Base-by-base conservation (phyloP, 495 filamentous ascomycete species). In the Aspergillus haitiensis region DNA sequence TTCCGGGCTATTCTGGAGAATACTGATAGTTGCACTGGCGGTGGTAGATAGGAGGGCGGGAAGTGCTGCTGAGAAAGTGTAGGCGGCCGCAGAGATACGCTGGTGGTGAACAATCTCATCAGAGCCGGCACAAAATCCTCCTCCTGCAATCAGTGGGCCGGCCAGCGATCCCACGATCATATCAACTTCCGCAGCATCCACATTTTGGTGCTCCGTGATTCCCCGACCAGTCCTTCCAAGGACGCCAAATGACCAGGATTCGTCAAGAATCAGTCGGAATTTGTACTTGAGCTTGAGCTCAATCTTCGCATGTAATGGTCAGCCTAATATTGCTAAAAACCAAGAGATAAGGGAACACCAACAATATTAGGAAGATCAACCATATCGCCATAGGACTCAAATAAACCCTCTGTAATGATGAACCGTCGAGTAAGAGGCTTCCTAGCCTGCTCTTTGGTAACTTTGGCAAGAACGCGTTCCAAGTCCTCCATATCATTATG, bases 401-500 rank as follows among this genome's bases (percentile, higher is more conserved):
- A 98, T 39, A 98, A 71, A 5, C 91, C 95, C 72, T 99, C 94
- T 0, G 95, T 98, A 45, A 99, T 90, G 63, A 99, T 93, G 69
- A 99, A 99, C 45, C 94, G 79, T 60, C 94, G 79, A 13, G 94
- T 99, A 68, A 99, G 74, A 33, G 90, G 90, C 77, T 96, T 96
- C 67, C 84, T 84, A 3, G 86, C 85, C 74, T 96, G 90, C 67
- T 97, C 93, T 70, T 92, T 88, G 15, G 84, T 87, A 33, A 98
- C 85, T 72, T 89, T 90, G 65, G 86, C 83, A 69, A 99, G 81
- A 21, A 97, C 91, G 11, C 85, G 79, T 73, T 97, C 90, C 59
- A 99, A 72, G 70, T 99, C 93, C 61, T 92, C 87, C 87, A 96
- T 88, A 71, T 99, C 90, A 71, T 95, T 95, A 68, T 99, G 94